Evolutionary conservation across 2,329 filamentous ascomycete species (phyloP).

Genomic region (Fusarium dimerum): DNA sequence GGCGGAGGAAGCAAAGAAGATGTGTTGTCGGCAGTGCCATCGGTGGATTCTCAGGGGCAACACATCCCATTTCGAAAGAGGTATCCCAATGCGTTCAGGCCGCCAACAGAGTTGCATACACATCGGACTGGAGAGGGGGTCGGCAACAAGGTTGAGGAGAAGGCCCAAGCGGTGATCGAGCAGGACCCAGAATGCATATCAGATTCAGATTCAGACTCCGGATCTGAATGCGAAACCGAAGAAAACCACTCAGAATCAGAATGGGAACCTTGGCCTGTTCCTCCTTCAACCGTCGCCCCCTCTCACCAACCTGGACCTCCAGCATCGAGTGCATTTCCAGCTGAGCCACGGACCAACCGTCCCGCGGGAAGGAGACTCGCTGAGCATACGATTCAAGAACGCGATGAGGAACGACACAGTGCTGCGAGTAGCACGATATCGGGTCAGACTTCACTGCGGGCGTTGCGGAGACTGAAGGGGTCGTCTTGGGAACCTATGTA

Average conservation of each 20-base stretch:
- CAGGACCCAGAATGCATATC: neutral
- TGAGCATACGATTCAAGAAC: too few relatives aligned
- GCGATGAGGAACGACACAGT: too few relatives aligned
- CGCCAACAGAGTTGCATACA: neutral
- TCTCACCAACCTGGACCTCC: neutral
- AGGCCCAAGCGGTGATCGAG: neutral
- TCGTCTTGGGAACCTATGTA: neutral
- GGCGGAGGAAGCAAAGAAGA: neutral
- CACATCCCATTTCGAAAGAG: conserved; percentile 9
- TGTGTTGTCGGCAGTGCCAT: neutral
- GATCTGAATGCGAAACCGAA: neutral
- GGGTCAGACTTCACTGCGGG: neutral
- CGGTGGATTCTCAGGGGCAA: neutral
- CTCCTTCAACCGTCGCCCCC: too few relatives aligned
- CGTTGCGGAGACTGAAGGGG: neutral
- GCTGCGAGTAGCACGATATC: neutral
- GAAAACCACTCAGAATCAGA: neutral
- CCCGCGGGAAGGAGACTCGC: too few relatives aligned
- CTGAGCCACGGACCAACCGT: too few relatives aligned
- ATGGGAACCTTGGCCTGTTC: neutral
- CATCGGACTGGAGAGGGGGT: neutral
- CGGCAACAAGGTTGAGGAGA: neutral
- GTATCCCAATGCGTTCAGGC: neutral
- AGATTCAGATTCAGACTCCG: neutral
- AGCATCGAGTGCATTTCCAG: conserved; percentile 15